phyloP scores from a whole-genome alignment of 305 asterid genomes.

The Lippia alba region DNA sequence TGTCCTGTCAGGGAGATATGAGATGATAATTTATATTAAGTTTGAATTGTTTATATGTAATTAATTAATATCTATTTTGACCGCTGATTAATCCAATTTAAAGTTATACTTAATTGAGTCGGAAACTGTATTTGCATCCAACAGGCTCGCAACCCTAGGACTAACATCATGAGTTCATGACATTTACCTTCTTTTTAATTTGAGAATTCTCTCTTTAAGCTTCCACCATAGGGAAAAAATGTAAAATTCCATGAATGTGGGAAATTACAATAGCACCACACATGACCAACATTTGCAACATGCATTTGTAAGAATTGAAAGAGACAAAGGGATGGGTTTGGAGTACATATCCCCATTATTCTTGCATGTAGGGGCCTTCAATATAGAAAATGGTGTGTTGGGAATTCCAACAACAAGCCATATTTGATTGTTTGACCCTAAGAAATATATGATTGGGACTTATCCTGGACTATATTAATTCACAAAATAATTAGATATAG shows the following conservation, averaged over 20 bases:
- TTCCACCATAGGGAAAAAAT: no score
- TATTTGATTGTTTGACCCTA: conserved; percentile 31
- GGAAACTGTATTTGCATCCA: no score
- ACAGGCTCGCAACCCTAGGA: no score
- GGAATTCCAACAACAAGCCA: conserved; percentile 42
- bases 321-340: conserved; percentile 40
- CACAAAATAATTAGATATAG: background rate
- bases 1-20: no score
- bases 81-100: no score
- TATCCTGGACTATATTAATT: conserved; percentile 15
- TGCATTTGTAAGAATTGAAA: conserved; percentile 37
- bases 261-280: background rate
- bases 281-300: background rate
- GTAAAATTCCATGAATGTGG: background rate
- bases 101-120: no score
- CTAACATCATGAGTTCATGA: no score
- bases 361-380: conserved; percentile 42
- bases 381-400: conserved; percentile 52
- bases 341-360: conserved; percentile 39
- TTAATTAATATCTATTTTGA: no score
- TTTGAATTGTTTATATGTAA: no score
- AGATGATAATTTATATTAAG: no score
- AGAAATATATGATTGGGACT: conserved; percentile 22
- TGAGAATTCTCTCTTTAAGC: no score
- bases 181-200: no score